phyloP scores from a whole-genome alignment of 768 basidiomycete species.

The Auricularia auricula-judae region DNA sequence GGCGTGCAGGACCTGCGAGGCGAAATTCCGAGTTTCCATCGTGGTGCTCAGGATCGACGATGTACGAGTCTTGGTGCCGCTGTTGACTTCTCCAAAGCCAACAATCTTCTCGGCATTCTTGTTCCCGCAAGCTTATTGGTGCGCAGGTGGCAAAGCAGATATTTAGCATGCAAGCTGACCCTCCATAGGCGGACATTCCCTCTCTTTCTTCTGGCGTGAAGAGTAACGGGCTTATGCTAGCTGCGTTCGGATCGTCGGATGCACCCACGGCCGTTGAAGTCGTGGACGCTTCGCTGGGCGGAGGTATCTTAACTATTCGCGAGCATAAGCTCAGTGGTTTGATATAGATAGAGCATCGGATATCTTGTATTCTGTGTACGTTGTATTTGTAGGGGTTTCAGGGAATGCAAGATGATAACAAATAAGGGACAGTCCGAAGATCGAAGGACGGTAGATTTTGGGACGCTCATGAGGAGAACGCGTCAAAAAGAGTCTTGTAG shows the following conservation, averaged over 20 bases:
- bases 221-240: slow-evolving; percentile 79
- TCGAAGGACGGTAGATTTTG: not conserved
- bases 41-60: slow-evolving; percentile 24
- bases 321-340: slow-evolving; percentile 34
- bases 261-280: slow-evolving; percentile 33
- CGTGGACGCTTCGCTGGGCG: slow-evolving; percentile 59
- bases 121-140: slow-evolving; percentile 83
- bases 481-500: slow-evolving; percentile 4
- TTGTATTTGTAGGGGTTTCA: not conserved
- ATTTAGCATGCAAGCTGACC: not conserved
- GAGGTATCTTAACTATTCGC: slow-evolving; percentile 56
- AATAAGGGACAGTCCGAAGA: not conserved
- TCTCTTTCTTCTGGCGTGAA: slow-evolving; percentile 82
- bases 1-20: slow-evolving; percentile 37
- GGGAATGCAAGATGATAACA: not conserved
- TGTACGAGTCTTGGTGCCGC: slow-evolving; percentile 73
- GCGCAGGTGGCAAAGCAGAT: slow-evolving; percentile 16
- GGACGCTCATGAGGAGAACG: slow-evolving; percentile 1
- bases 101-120: slow-evolving; percentile 88
- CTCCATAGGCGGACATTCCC: slow-evolving; percentile 68
- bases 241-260: slow-evolving; percentile 59
- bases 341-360: not conserved
- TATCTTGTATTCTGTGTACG: not conserved
- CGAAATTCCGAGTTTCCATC: slow-evolving; percentile 11
- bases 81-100: slow-evolving; percentile 84